Percentiles rank a stretch among this genome's conserved stretches.
These are phyloP conservation scores for Candida gigantensis DNA, from an alignment of 1,139 yeast species.

Conservation along the genomic window DNA sequence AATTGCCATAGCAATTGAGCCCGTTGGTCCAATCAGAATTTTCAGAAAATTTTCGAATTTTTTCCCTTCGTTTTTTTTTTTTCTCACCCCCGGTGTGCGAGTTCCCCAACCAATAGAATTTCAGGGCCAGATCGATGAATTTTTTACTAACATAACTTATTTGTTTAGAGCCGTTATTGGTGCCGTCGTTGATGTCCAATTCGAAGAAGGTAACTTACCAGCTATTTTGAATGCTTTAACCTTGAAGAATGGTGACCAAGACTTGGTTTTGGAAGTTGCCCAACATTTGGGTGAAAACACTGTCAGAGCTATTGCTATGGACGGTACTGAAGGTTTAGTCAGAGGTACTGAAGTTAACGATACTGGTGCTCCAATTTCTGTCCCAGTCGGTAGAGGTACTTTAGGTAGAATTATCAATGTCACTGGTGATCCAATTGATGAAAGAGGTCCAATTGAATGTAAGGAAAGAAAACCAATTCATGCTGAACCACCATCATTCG, in stretches of 20 bases:
- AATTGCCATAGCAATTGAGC: no score
- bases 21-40: slow-evolving; percentile 5
- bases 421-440: slow-evolving; percentile 99
- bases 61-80: slow-evolving; percentile 2
- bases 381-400: slow-evolving; percentile 99
- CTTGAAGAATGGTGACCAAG: slow-evolving; percentile 67
- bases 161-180: slow-evolving; percentile 89
- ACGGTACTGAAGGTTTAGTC: slow-evolving; percentile 99
- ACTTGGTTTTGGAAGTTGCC: slow-evolving; percentile 94
- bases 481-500: slow-evolving; percentile 95
- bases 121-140: background rate
- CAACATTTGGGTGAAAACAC: slow-evolving; percentile 99
- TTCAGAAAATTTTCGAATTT: slow-evolving; percentile 2
- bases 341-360: slow-evolving; percentile 92
- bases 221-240: slow-evolving; percentile 96
- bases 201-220: slow-evolving; percentile 96
- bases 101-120: slow-evolving; percentile 10
- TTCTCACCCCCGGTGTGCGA: slow-evolving; percentile 15
- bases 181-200: slow-evolving; percentile 99
- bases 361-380: slow-evolving; percentile 98
- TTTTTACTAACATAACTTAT: slow-evolving; percentile 14
- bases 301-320: slow-evolving; percentile 99
- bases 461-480: slow-evolving; percentile 96
- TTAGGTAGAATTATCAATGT: slow-evolving; percentile 98
- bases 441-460: slow-evolving; percentile 96